phyloP scores from a whole-genome alignment of 202 grass and related monocot genomes.

The Sporobolus alterniflorus region DNA sequence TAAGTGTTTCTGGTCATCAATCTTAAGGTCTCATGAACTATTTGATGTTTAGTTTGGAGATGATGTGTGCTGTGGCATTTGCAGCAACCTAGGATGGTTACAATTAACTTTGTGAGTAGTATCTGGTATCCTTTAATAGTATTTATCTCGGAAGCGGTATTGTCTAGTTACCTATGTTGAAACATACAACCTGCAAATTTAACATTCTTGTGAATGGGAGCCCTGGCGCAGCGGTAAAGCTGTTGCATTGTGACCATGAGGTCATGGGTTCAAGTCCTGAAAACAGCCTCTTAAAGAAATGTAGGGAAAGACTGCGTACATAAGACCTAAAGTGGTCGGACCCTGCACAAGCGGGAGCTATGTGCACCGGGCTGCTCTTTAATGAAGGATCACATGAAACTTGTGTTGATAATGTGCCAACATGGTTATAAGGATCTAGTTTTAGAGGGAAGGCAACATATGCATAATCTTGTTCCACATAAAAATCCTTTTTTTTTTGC shows the following conservation, averaged over 20 bases:
- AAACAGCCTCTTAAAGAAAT: too few species aligned
- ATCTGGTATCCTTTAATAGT: background rate
- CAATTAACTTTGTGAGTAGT: background rate
- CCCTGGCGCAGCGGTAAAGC: too few species aligned
- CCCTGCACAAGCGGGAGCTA: too few species aligned
- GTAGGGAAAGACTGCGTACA: too few species aligned
- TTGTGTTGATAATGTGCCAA: background rate
- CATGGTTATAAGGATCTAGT: background rate
- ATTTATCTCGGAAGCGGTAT: background rate
- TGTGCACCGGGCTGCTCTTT: too few species aligned
- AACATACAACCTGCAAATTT: background rate
- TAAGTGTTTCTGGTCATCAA: background rate
- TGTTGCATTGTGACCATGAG: too few species aligned
- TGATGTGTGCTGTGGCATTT: background rate
- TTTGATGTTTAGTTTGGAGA: background rate
- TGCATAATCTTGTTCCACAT: background rate
- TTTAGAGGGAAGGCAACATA: background rate
- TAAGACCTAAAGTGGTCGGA: too few species aligned
- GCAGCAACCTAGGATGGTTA: background rate
- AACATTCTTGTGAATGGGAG: background rate
- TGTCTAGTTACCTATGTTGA: background rate
- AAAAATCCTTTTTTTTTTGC: too few species aligned
- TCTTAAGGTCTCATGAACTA: background rate
- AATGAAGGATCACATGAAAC: conserved; percentile 6
- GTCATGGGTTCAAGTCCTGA: too few species aligned